Evolutionary conservation across 805 yeast genomes (phyloP), one percentile per base, ranked within the genome.

Genomic region (Starmerella sirachaensis): DNA sequence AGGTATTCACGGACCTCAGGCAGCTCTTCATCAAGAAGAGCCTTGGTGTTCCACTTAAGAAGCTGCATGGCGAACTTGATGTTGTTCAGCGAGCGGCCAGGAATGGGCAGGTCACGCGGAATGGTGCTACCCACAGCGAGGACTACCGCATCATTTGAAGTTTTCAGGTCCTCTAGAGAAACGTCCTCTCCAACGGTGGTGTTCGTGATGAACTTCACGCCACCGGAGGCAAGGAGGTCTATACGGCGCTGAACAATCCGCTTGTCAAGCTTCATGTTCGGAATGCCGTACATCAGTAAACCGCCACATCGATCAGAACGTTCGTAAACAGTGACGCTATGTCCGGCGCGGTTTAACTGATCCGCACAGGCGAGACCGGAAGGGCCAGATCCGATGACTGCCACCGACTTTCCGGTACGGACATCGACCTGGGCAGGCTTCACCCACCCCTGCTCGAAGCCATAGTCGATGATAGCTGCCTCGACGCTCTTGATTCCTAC

Each of bases 191-290:
- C 96, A 51, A 88, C 71, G 34, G 86, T 77, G 36, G 83, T 73
- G 58, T 71, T 74, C 52, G 81, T 74, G 30, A 79, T 68, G 55
- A 88, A 84, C 18, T 71, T 70, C 52, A 88, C 68, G 37, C 98
- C 98, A 60, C 88, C 95, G 31, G 83, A 94, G 21, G 70, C 80
- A 69, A 88, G 65, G 58, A 91, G 68, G 57, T 88, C 93, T 41
- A 91, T 71, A 69, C 97, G 84, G 58, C 97, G 76, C 66, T 84
- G 81, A 43, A 88, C 95, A 57, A 91, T 73, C 18, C 77, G 67
- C 69, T 88, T 88, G 63, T 88, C 98, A 52, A 88, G 70, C 67
- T 88, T 88, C 98, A 88, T 88, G 69, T 88, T 88, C 51, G 98
- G 98, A 63, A 88, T 88, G 74, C 98, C 98, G 61, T 88, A 88